Evolutionary conservation across 441 rosid species (phyloP), one percentile per base, ranked within the genome.

Genomic region (Populus hybrid): DNA sequence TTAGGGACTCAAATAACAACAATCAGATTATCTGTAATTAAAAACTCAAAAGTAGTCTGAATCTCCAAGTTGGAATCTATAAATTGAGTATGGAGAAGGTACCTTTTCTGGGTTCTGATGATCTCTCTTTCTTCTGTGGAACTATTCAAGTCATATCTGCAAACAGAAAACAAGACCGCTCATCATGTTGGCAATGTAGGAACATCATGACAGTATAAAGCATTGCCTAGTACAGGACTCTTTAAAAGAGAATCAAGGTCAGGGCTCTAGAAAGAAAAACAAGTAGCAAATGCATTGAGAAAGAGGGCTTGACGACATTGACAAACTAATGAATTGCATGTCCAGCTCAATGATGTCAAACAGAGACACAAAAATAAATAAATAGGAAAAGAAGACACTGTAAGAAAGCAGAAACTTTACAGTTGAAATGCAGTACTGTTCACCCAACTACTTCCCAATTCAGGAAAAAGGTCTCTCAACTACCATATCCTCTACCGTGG

Each of bases 81-180:
- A 68, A 64, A 33, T 69, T 21, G 35, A 79, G 77, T 28, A 67
- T 14, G 50, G 21, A 12, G 73, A 74, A 53, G 61, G 61, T 77
- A 94, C 99, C 98, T 92, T 80, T 89, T 93, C 82, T 84, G 89
- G 66, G 82, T 81, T 79, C 81, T 88, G 36, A 86, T 78, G 0
- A 77, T 64, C 38, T 94, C 91, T 71, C 99, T 83, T 84, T 93
- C 94, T 83, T 91, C 93, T 83, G 87, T 84, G 63, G 97, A 85
- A 81, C 94, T 91, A 82, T 85, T 94, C 82, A 93, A 87, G 64
- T 90, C 89, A 79, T 86, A 89, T 64, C 94, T 90, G 88, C 81
- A n/a, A 18, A 75, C 21, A 3, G 56, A 65, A 68, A 56, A 73
- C 12, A 28, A 2, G 69, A 61, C 72, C n/a, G 72, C 69, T 42